Base-by-base conservation (phyloP, 163 green algal species). In the Volvox carteri region DNA sequence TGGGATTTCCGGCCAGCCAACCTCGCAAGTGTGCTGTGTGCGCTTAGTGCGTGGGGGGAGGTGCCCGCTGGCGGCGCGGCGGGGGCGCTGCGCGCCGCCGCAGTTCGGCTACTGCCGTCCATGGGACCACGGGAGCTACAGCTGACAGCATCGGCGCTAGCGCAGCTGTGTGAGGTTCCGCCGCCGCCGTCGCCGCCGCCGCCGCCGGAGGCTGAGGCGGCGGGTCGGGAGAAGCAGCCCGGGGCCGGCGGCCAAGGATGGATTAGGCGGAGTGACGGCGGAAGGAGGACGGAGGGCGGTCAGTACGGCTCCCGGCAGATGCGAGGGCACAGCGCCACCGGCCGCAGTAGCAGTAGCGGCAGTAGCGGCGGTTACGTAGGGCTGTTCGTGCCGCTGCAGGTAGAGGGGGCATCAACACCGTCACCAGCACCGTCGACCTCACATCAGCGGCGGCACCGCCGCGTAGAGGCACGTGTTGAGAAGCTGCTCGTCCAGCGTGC, bases 121-220 rank as follows among this genome's bases (percentile, higher is more conserved):
- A 88, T 88, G 83, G 68, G 50, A 23, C 6, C 21, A 0, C 25
- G 48, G 35, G 83, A 88, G 83, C 83, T 88, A 54, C 68, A 73
- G 68, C 83, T 88, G 50, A 52, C 83, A 25, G 83, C 83, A 25
- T 60, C 68, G 23, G 83, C 83, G 37, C 68, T 88, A 50, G 83
- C 83, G 33, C 50, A 75, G 68, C 67, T 88, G 12, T 58, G 48
- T 16, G 68, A 81, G 67, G 35, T 88, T 33, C 81, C 80, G 60
- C 78, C 78, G 42, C n/a, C 37, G 56, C 1, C 41, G 60, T 18
- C 56, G 60, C 78, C 78, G 42, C n/a, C 37, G 56, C 1, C 41
- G 60, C n/a, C 56, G 28, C 21, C 62, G 48, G n/a, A 1, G 54
- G 58, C 4, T 52, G 25, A 33, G 41, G 39, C 25, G 39, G 21